phyloP scores from a whole-genome alignment of 2,329 filamentous ascomycete genomes.

The Thermothelomyces thermophilus region DNA sequence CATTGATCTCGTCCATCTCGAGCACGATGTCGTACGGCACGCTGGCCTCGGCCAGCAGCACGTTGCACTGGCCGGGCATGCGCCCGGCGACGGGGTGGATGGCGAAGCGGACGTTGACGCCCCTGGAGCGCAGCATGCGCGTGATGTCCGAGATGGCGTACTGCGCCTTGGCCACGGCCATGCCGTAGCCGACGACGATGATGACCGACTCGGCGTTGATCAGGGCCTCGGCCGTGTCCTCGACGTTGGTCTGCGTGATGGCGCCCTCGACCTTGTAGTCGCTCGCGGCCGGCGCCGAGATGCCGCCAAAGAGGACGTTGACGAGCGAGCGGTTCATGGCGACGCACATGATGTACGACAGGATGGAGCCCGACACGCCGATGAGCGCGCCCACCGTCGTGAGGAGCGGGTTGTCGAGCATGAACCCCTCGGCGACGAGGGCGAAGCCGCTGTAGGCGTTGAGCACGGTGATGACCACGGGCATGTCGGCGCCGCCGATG shows the following conservation, averaged over 20 bases:
- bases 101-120: slow-evolving; percentile 77
- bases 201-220: slow-evolving; percentile 76
- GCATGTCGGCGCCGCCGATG: slow-evolving; percentile 93
- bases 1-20: slow-evolving; percentile 96
- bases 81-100: slow-evolving; percentile 86
- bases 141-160: slow-evolving; percentile 85
- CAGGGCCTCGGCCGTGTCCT: slow-evolving; percentile 72
- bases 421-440: slow-evolving; percentile 82
- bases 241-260: slow-evolving; percentile 69
- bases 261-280: slow-evolving; percentile 74
- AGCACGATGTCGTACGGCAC: slow-evolving; percentile 89
- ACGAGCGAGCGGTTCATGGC: slow-evolving; percentile 89
- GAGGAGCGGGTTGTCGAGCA: slow-evolving; percentile 80
- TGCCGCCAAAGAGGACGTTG: slow-evolving; percentile 83
- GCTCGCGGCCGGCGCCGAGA: slow-evolving; percentile 54
- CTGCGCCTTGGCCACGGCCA: slow-evolving; percentile 91
- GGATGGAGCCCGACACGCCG: slow-evolving; percentile 79
- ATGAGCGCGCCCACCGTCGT: slow-evolving; percentile 83
- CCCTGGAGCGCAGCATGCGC: slow-evolving; percentile 62
- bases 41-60: slow-evolving; percentile 77
- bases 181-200: slow-evolving; percentile 86
- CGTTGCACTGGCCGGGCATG: slow-evolving; percentile 92
- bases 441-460: slow-evolving; percentile 91
- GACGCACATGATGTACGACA: slow-evolving; percentile 81
- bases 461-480: slow-evolving; percentile 80